Base-by-base conservation (phyloP, 805 yeast species). In the Ogataea nonfermentans region DNA sequence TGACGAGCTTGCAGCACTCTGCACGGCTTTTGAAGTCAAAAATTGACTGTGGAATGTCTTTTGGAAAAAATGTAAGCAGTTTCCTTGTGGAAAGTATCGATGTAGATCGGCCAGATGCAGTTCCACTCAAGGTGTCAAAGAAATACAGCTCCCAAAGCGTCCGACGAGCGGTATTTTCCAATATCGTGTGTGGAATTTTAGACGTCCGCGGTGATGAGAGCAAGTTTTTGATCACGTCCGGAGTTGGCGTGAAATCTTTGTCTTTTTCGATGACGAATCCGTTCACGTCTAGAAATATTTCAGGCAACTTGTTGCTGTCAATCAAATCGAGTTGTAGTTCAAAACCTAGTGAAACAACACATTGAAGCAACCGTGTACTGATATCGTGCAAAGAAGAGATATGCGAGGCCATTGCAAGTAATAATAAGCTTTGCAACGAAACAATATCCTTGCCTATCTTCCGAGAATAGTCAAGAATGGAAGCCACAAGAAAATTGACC, bases 121-220 rank as follows among this genome's bases (percentile, higher is more conserved):
- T 73, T 1, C 79, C 79, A 43, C 73, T 71, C 25, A 73, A 59
- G 8, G 74, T 70, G 52, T 74, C 80, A 36, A 74, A 62, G 49
- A 73, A 74, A 48, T 70, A 69, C 5, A 73, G 50, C 40, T 74
- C 80, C 79, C 79, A 74, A 44, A 72, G 67, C 9, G 73, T 63
- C 41, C 76, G 59, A 39, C 79, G 61, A 4, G 69, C 68, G 28
- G 62, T 52, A 41, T 67, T 68, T 24, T 50, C 51, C 8, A 60
- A 30, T 7, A 59, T 48, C 5, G 40, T 32, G 14, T 43, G 37
- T 0, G 62, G 56, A 3, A 59, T 45, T 11, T 40, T 40, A 2
- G 33, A 20, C 2, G 54, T 44, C 32, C 66, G 43, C 16, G 41
- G 36, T n/a, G 53, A 24, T 1, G 39, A 24, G 9, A 49, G 37